Percentiles rank a stretch among this genome's conserved stretches.
phyloP scores from a whole-genome alignment of 2,329 filamentous ascomycete genomes.

The Emericellopsis cladophorae region DNA sequence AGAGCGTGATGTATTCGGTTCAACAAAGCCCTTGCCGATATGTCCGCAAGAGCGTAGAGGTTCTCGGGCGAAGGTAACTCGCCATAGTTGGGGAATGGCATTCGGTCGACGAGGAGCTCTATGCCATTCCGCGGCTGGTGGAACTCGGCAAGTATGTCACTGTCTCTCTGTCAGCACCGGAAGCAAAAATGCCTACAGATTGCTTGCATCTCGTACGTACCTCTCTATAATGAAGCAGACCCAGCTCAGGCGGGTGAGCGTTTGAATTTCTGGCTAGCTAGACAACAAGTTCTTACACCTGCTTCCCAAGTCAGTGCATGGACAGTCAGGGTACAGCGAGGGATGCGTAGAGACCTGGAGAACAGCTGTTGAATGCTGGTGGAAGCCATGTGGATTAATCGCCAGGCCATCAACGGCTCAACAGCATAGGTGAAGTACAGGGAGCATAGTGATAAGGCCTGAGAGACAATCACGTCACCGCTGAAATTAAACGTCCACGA shows the following conservation, averaged over 20 bases:
- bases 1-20: constrained; percentile 12
- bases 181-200: background rate
- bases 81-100: constrained; percentile 11
- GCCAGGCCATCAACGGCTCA: constrained; percentile 8
- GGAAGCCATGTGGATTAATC: constrained; percentile 9
- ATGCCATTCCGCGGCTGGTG: constrained; percentile 12
- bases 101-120: constrained; percentile 10
- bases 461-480: constrained; percentile 3
- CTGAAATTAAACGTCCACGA: constrained; percentile 6
- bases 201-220: constrained; percentile 2
- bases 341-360: constrained; percentile 2
- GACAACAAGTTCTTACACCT: constrained; percentile 3
- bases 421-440: constrained; percentile 7
- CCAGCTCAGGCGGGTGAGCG: constrained; percentile 11
- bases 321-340: too few species aligned
- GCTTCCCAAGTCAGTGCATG: too few species aligned
- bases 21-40: constrained; percentile 9
- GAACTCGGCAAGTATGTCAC: constrained; percentile 11
- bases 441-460: constrained; percentile 6
- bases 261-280: constrained; percentile 4
- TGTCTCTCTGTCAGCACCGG: background rate
- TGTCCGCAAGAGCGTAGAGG: constrained; percentile 8
- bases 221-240: constrained; percentile 12
- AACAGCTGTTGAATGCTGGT: constrained; percentile 8
- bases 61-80: constrained; percentile 6